Base-by-base conservation (phyloP, 2,329 filamentous ascomycete species). In the Rhytidhysteron rufulum region DNA sequence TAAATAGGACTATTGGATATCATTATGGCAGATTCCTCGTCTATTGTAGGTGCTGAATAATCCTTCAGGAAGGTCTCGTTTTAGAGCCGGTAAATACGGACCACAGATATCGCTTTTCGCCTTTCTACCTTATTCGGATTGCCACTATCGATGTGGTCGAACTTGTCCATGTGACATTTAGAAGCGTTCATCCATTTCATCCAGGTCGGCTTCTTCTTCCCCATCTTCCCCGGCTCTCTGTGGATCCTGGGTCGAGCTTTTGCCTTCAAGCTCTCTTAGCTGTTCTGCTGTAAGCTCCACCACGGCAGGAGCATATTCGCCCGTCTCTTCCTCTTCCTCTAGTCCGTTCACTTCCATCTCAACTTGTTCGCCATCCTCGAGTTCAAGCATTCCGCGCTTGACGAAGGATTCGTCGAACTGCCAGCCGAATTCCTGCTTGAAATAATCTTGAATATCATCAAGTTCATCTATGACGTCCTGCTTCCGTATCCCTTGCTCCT, bases 311-410 rank as follows among this genome's bases (percentile, higher is more conserved):
- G 80, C 80, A 68, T 80, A 83, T 49, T 84, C 80, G 9, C 80
- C 80, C 10, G 70, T 74, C 60, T 83, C 80, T 37, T 83, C 79
- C 16, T 82, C 78, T 51, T 78, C 77, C 32, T 81, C 79, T 29
- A 66, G 63, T 11, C 67, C 71, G 16, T 67, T 65, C 46, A 77
- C 63, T 16, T 80, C 77, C 68, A 83, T 68, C 48, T 80, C 78
- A 4, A 83, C 73, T 46, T 71, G 66, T 58, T 83, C 80, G 13
- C 80, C 80, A 52, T 83, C 80, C 55, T 83, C 80, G 39, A 83
- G 54, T 46, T 79, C 72, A 22, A 83, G 49, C 64, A 81, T 73
- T 0, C 80, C 80, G 18, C 69, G 71, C 45, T 73, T 73, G 16
- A 80, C 68, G 47, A 78, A 73, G 15, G 69, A 66, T 32, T 72